Conservation (phyloP, 2,329 filamentous ascomycete species). For the Colletotrichum neosansevieriae region DNA sequence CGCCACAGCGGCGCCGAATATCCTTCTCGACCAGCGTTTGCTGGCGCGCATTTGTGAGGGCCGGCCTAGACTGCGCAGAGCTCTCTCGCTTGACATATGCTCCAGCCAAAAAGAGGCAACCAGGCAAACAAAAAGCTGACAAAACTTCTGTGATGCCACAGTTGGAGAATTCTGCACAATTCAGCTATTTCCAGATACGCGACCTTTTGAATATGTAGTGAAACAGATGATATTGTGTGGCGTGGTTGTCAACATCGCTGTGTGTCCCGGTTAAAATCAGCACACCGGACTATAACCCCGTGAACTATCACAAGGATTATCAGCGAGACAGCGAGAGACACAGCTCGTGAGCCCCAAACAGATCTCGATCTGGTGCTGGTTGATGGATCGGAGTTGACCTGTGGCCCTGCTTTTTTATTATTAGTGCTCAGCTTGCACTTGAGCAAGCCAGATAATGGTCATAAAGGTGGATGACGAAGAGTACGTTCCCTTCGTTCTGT, state of each 20-base stretch:
- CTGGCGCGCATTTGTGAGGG: background rate
- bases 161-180: background rate
- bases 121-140: background rate
- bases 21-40: conserved; percentile 21
- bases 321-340: background rate
- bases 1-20: conserved; percentile 17
- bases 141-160: background rate
- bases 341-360: background rate
- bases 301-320: background rate
- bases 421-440: background rate
- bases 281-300: background rate
- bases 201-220: background rate
- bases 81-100: background rate
- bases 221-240: conserved; percentile 2
- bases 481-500: conserved; percentile 32
- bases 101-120: conserved; percentile 1
- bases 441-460: background rate
- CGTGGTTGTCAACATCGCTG: background rate
- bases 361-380: conserved; percentile 30
- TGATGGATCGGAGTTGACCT: background rate
- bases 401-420: conserved; percentile 15
- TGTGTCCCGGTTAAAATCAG: no score
- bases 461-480: conserved; percentile 27
- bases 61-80: conserved; percentile 15
- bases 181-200: background rate